Conservation (phyloP, 2,329 filamentous ascomycete genomes). For the Ophiostoma sp. region DNA sequence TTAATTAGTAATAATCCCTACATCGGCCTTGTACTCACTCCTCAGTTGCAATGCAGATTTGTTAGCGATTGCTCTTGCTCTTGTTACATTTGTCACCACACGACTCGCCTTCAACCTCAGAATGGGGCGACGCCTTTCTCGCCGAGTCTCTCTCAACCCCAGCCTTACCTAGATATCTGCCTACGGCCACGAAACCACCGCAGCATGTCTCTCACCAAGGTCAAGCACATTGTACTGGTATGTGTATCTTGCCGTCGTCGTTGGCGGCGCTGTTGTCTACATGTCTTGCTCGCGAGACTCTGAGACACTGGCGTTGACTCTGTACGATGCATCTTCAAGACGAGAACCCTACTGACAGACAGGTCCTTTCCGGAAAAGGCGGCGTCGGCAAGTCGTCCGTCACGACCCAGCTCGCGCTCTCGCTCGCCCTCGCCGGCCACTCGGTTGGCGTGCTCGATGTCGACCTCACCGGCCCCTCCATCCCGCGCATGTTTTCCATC, state of each 20-base stretch:
- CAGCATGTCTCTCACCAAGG: constrained; percentile 59
- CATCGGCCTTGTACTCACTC: not conserved
- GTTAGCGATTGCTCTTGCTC: not conserved
- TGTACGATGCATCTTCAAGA: no score
- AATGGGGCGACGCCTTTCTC: not conserved
- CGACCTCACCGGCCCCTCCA: constrained; percentile 92
- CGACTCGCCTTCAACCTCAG: not conserved
- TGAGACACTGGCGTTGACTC: not conserved
- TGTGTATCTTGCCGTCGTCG: constrained; percentile 16
- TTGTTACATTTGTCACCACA: constrained; percentile 2
- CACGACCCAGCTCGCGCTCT: constrained; percentile 92
- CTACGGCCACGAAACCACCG: not conserved
- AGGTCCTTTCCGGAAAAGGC: constrained; percentile 90
- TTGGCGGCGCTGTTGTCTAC: not conserved
- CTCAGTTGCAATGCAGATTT: not conserved
- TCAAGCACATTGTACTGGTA: constrained; percentile 71
- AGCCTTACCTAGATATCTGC: not conserved
- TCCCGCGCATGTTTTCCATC: constrained; percentile 88
- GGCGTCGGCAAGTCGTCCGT: constrained; percentile 97
- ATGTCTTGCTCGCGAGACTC: not conserved
- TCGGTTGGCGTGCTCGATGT: constrained; percentile 94
- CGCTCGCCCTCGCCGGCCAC: constrained; percentile 75
- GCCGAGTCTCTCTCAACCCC: not conserved
- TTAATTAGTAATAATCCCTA: constrained; percentile 4
- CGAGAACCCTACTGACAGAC: constrained; percentile 18